Evolutionary conservation across 2,329 filamentous ascomycete species (phyloP).

Genomic region (Cordyceps tenuipes): DNA sequence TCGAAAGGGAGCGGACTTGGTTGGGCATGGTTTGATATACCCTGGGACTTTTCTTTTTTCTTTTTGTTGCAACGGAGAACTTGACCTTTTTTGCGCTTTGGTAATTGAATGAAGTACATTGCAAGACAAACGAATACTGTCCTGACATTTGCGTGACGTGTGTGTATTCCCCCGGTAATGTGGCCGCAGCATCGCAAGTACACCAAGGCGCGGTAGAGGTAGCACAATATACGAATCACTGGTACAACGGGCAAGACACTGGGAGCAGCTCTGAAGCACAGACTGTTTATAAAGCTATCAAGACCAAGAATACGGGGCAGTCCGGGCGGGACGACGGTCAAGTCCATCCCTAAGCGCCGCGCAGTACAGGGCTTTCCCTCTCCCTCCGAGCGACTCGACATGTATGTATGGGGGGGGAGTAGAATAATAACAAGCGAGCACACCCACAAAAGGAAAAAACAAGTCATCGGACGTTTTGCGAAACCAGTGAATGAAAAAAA

Average conservation of each 20-base stretch:
- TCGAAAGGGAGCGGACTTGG: not conserved
- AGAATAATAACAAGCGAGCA: conserved; percentile 13
- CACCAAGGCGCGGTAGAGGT: not conserved
- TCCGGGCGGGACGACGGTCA: conserved; percentile 67
- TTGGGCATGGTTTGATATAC: not conserved
- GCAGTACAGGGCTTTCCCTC: conserved; percentile 98
- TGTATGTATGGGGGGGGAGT: not conserved
- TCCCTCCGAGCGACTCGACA: conserved; percentile 24
- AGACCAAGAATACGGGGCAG: conserved; percentile 11
- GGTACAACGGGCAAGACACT: not conserved
- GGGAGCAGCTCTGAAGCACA: not conserved
- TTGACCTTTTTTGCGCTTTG: not conserved
- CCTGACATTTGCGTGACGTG: no score
- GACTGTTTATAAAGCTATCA: not conserved
- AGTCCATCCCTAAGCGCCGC: conserved; percentile 63
- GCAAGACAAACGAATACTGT: not conserved
- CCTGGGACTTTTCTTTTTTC: not conserved
- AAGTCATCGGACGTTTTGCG: not conserved
- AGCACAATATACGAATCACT: not conserved
- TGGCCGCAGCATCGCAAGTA: not conserved
- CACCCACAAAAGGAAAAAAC: conserved; percentile 10
- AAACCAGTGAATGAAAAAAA: conserved; percentile 13
- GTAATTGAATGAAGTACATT: conserved; percentile 2
- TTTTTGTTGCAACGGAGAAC: not conserved
- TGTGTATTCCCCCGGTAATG: no score